Conservation (phyloP, 345 rosid species). For the Raphanus sativus region DNA sequence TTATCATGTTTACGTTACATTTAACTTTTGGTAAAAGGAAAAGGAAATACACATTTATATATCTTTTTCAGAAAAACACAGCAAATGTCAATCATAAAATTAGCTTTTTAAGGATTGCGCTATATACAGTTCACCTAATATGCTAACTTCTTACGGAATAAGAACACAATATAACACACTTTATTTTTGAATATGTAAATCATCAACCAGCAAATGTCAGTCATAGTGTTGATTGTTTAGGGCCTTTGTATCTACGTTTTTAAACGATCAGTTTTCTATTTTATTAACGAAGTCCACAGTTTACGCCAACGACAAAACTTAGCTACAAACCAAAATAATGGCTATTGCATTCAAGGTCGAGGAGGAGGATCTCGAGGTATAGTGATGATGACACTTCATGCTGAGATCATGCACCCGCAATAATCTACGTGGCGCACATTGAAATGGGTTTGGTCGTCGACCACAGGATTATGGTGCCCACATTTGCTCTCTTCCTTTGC, state of each 20-base stretch:
- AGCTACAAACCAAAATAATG: conserved; percentile 17
- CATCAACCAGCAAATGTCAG: conserved; percentile 3
- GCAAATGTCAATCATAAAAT: neutral
- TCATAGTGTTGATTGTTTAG: neutral
- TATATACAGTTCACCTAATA: neutral
- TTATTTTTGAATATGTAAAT: neutral
- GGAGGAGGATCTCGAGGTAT: conserved; percentile 11
- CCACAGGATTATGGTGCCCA: conserved; percentile 25
- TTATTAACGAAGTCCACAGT: conserved; percentile 8
- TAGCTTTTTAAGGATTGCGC: neutral
- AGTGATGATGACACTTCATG: conserved; percentile 46
- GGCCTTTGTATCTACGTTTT: neutral
- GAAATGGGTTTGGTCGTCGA: conserved; percentile 38
- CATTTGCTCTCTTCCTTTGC: conserved; percentile 23
- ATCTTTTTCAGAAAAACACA: neutral
- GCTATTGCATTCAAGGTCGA: neutral
- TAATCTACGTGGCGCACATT: conserved; percentile 39
- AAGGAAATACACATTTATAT: neutral
- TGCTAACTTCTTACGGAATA: neutral
- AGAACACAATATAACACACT: neutral
- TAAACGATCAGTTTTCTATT: neutral
- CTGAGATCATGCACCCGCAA: conserved; percentile 43
- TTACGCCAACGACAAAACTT: conserved; percentile 31
- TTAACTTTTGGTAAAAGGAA: neutral
- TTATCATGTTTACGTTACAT: neutral